These are phyloP conservation scores for Phlyctochytrium planicorne DNA, from an alignment of 192 early-diverging fungal species.

Conservation along the genomic window DNA sequence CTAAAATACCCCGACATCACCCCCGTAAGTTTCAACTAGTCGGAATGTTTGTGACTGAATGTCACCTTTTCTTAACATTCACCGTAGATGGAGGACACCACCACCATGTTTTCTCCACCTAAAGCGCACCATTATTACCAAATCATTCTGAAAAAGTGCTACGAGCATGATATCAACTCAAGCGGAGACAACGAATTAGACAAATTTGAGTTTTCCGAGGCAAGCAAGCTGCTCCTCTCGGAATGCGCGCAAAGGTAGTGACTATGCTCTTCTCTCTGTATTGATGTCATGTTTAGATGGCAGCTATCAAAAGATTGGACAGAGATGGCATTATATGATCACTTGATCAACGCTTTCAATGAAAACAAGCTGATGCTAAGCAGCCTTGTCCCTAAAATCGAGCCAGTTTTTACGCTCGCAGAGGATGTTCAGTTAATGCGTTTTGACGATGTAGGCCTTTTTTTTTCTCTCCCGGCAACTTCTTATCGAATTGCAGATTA, in stretches of 20 bases:
- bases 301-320: constrained; percentile 8
- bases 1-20: neutral
- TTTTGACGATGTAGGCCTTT: neutral
- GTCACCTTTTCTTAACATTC: too few relatives aligned
- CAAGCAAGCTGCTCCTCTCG: neutral
- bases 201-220: neutral
- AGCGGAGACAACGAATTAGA: neutral
- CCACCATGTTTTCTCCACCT: neutral
- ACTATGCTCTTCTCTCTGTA: neutral
- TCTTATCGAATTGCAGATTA: neutral
- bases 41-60: too few relatives aligned
- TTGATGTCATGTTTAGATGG: constrained; percentile 6
- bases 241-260: neutral
- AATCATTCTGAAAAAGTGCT: neutral
- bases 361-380: neutral
- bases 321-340: constrained; percentile 3
- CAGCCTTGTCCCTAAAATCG: neutral
- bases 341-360: neutral
- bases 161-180: neutral
- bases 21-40: neutral
- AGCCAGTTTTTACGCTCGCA: neutral
- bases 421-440: neutral
- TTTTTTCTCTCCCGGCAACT: neutral
- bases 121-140: neutral
- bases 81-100: neutral